Base-by-base conservation (phyloP, 139 green algal genomes). In the Chlamydomonas sp. region DNA sequence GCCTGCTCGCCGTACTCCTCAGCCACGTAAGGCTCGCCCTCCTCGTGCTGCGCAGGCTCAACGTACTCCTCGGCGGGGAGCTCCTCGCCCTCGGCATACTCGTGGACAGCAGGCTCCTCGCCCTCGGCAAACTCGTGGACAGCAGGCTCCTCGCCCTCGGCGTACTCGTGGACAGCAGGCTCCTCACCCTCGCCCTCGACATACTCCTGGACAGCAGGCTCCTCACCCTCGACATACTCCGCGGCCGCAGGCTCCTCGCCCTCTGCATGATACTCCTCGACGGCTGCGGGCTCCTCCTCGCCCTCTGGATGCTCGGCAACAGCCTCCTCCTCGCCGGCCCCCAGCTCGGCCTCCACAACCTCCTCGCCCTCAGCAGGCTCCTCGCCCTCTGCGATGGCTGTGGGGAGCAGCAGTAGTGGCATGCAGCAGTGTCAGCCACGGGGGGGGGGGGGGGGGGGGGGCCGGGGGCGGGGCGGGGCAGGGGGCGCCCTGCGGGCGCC, bases 21-120 rank as follows among this genome's bases (percentile, higher is more conserved):
- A 5, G 13, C 10, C 50, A n/a, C 50, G 13, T 30, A 20, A 34
- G 29, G 13, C 22, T 22, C 50, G 22, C 13, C 50, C 29, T 61
- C 50, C 29, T 61, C 50, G 29, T 61, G 8, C 50, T 61, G 50
- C 50, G 13, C 50, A n/a, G n/a, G n/a, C n/a, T n/a, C n/a, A n/a
- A 16, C 43, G 43, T 13, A 16, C 13, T 54, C 13, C 13, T 16
- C 43, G 43, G 13, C 43, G 16, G 13, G 13, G 16, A 26, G 13
- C 43, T 26, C 13, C 43, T 54, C 13, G 13, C 13, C 43, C 16
- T 54, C 13, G 43, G 13, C 16, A 13, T 16, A 26, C 43, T 54
- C 43, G 16, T 54, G 16, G 16, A 16, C 43, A 54, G 43, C 13
- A 13, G 16, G 43, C 43, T 26, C 43, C 43, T 54, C 43, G 16